These are phyloP conservation scores for Paraphaeosphaeria sporulosa DNA, from an alignment of 2,329 filamentous ascomycete genomes.

Conservation along the genomic window DNA sequence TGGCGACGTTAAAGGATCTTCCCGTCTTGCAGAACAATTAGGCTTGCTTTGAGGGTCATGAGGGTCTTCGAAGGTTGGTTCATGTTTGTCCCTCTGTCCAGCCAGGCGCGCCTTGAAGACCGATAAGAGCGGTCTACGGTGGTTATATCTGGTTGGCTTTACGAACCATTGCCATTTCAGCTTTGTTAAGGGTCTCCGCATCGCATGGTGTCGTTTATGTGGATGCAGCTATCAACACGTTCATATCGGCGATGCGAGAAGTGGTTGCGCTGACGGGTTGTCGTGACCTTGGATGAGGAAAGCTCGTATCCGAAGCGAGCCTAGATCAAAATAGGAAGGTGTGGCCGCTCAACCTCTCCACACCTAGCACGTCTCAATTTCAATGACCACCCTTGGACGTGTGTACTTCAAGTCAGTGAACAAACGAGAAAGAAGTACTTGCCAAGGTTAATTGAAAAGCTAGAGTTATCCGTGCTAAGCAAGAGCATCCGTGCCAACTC, in stretches of 20 bases:
- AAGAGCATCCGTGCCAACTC: no score
- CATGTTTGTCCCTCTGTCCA: not conserved
- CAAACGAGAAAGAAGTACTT: not conserved
- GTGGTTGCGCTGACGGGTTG: not conserved
- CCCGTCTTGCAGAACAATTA: no score
- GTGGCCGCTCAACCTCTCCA: not conserved
- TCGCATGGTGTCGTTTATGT: not conserved
- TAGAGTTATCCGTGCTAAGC: no score
- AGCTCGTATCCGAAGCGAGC: not conserved
- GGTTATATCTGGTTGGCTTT: not conserved
- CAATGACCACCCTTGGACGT: no score
- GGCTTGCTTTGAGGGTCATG: no score
- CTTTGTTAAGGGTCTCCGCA: not conserved
- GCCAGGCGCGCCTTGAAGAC: not conserved
- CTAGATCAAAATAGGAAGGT: not conserved
- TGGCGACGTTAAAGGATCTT: no score
- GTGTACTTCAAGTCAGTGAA: not conserved
- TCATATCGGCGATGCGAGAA: not conserved
- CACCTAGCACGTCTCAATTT: not conserved
- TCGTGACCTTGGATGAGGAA: not conserved
- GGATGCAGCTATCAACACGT: no score
- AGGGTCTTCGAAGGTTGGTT: no score
- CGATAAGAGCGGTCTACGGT: not conserved
- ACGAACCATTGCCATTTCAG: slow-evolving; percentile 2
- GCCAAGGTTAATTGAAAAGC: no score